phyloP scores from a whole-genome alignment of 2,329 filamentous ascomycete genomes.

The Alternaria sp. region DNA sequence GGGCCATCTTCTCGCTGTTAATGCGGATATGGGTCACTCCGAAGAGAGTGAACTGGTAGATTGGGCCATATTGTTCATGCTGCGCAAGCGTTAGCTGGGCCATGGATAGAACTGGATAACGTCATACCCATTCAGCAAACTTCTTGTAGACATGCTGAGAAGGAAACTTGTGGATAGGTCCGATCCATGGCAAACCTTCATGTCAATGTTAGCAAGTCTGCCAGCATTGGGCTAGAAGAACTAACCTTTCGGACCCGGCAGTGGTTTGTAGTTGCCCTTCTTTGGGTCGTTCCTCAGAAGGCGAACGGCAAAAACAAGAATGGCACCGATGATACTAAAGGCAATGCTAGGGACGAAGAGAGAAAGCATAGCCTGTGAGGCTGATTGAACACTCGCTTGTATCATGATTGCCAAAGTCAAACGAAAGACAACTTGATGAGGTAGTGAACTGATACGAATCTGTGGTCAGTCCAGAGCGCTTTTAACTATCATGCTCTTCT shows the following conservation, averaged over 20 bases:
- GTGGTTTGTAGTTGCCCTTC: not conserved
- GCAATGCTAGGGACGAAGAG: constrained; percentile 1
- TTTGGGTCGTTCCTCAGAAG: constrained; percentile 1
- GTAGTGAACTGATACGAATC: not conserved
- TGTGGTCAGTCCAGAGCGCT: not conserved
- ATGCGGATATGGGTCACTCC: not conserved
- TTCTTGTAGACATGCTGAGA: constrained; percentile 7
- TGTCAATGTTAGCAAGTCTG: not conserved
- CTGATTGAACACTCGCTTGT: not conserved
- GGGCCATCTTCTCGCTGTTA: constrained; percentile 8
- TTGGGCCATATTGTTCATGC: constrained; percentile 7
- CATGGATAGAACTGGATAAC: not conserved
- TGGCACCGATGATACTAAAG: constrained; percentile 3
- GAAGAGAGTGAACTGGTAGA: constrained; percentile 9
- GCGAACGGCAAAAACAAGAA: constrained; percentile 5
- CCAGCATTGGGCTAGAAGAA: not conserved
- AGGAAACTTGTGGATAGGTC: not conserved
- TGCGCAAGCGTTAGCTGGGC: not conserved
- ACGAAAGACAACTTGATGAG: not conserved
- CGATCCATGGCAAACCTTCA: constrained; percentile 8
- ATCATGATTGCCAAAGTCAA: not conserved
- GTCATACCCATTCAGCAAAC: constrained; percentile 3
- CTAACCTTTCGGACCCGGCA: constrained; percentile 6
- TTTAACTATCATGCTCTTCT: not conserved
- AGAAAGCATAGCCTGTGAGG: constrained; percentile 5